Conservation (phyloP, 192 early-diverging fungal species). For the Nowakowskiella sp. region DNA sequence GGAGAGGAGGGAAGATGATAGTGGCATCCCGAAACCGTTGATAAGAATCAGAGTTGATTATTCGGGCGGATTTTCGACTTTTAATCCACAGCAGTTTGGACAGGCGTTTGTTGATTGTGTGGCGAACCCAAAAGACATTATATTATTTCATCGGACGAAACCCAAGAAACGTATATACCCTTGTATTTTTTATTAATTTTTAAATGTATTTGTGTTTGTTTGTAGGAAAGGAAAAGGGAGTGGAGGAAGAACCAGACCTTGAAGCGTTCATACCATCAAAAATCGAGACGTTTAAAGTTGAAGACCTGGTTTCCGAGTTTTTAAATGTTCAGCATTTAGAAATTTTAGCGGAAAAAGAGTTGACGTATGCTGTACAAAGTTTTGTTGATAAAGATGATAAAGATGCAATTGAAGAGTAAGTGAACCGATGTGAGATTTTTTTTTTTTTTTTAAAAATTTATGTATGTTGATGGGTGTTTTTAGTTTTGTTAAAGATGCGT, state of each 20-base stretch:
- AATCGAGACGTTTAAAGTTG: conserved; percentile 60
- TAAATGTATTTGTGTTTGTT: too few species aligned
- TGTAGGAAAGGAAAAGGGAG: background rate
- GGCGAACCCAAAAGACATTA: conserved; percentile 82
- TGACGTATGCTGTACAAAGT: conserved; percentile 62
- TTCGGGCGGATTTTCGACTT: conserved; percentile 68
- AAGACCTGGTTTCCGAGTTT: conserved; percentile 69
- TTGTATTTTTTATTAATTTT: too few species aligned
- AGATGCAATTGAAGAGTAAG: conserved; percentile 67
- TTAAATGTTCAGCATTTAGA: conserved; percentile 58
- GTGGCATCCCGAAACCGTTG: conserved; percentile 56
- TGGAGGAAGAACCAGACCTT: background rate
- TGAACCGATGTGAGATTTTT: conserved; percentile 2
- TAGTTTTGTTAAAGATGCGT: too few species aligned
- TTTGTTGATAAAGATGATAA: conserved; percentile 84
- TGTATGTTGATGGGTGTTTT: too few species aligned
- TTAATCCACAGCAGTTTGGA: conserved; percentile 83
- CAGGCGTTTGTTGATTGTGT: conserved; percentile 68
- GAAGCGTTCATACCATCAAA: conserved; percentile 48
- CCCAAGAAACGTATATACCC: conserved; percentile 6
- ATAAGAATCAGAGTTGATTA: conserved; percentile 81
- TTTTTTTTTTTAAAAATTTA: too few species aligned
- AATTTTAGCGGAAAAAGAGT: conserved; percentile 65
- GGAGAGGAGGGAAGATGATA: too few species aligned
- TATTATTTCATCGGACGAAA: conserved; percentile 67